Evolutionary conservation across 768 basidiomycete species (phyloP).

Genomic region (Rhodocollybia butyracea): DNA sequence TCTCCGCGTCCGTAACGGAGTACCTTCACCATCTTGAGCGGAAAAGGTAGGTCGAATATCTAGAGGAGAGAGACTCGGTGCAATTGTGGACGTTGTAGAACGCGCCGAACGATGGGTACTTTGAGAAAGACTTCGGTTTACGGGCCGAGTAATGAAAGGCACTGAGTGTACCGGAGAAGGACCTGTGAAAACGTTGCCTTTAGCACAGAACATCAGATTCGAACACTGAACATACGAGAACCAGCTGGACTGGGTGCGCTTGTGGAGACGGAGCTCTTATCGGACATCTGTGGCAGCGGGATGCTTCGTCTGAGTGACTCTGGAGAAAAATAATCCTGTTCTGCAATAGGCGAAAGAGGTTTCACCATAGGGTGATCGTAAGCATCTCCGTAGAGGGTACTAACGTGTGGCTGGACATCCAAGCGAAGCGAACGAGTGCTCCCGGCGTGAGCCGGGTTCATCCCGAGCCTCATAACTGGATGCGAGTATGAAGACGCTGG

Average conservation of each 20-base stretch:
- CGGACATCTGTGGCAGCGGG: constrained; percentile 25
- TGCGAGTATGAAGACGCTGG: constrained; percentile 21
- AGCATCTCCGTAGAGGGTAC: constrained; percentile 50
- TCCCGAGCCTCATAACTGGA: constrained; percentile 16
- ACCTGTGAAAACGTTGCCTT: constrained; percentile 26
- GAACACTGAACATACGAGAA: too few relatives aligned
- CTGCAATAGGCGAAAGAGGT: constrained; percentile 65
- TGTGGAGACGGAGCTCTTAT: constrained; percentile 17
- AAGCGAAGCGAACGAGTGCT: constrained; percentile 43
- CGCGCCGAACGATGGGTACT: constrained; percentile 51
- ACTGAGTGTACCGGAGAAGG: constrained; percentile 48
- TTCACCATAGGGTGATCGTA: constrained; percentile 28
- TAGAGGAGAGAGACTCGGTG: constrained; percentile 55
- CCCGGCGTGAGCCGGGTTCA: constrained; percentile 24
- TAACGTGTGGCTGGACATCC: constrained; percentile 26
- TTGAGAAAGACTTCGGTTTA: constrained; percentile 65
- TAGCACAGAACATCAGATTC: too few relatives aligned
- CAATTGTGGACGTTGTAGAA: constrained; percentile 29
- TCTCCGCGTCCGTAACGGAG: constrained; percentile 24
- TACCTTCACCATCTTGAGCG: constrained; percentile 24
- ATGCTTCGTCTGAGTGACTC: constrained; percentile 31
- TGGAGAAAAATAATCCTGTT: constrained; percentile 61
- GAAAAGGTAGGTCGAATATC: constrained; percentile 49
- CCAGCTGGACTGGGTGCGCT: constrained; percentile 31
- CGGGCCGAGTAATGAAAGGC: constrained; percentile 59